phyloP scores from a whole-genome alignment of 2,329 filamentous ascomycete genomes.

The Verruconis gallopava region DNA sequence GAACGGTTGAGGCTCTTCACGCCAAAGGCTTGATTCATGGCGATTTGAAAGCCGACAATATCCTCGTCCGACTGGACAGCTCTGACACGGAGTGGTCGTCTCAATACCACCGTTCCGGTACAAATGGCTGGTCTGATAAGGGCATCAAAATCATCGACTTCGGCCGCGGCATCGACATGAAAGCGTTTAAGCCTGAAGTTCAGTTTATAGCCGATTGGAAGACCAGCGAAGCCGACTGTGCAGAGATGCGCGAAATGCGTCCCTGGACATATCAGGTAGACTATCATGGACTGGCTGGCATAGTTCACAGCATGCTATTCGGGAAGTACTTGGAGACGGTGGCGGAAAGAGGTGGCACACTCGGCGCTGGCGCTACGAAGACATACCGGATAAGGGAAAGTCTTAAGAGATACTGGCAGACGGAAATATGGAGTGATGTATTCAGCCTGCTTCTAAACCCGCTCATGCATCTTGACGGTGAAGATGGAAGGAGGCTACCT shows the following conservation, averaged over 20 bases:
- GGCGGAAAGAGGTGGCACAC: constrained; percentile 34
- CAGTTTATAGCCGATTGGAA: constrained; percentile 96
- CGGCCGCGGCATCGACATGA: constrained; percentile 88
- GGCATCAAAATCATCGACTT: constrained; percentile 89
- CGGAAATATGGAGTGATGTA: constrained; percentile 71
- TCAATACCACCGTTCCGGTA: constrained; percentile 61
- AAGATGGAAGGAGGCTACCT: constrained; percentile 58
- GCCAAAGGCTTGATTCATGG: constrained; percentile 70
- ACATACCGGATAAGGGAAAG: constrained; percentile 70
- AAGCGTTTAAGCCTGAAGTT: constrained; percentile 60
- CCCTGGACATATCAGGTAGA: constrained; percentile 98
- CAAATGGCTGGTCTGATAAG: constrained; percentile 64
- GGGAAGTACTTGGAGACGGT: constrained; percentile 86
- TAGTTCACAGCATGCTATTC: constrained; percentile 79
- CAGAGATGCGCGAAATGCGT: constrained; percentile 85
- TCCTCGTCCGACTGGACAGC: constrained; percentile 61
- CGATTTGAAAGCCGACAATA: constrained; percentile 92
- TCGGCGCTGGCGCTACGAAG: constrained; percentile 46
- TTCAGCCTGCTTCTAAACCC: constrained; percentile 86
- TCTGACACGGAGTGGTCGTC: constrained; percentile 38
- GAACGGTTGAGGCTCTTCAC: constrained; percentile 81
- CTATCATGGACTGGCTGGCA: constrained; percentile 83
- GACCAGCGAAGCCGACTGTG: constrained; percentile 73
- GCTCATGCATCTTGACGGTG: constrained; percentile 47
- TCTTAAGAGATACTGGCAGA: constrained; percentile 94